phyloP scores from a whole-genome alignment of 2,329 filamentous ascomycete species.

The Fusarium oligoseptatum region DNA sequence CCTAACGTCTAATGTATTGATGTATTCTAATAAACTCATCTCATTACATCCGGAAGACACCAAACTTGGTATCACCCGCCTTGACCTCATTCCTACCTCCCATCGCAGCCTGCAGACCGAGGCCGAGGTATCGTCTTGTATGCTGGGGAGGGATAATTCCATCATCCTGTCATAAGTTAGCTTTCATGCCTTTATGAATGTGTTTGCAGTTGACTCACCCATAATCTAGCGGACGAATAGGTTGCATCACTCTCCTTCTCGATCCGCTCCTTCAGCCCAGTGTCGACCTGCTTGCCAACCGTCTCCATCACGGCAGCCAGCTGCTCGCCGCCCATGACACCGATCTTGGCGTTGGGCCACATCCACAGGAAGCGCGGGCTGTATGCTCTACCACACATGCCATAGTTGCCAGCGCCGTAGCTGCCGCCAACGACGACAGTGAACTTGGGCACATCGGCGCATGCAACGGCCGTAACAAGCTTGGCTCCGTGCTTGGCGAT shows the following conservation, averaged over 20 bases:
- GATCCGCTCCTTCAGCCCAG: slow-evolving; percentile 84
- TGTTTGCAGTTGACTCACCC: slow-evolving; percentile 67
- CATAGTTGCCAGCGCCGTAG: slow-evolving; percentile 96
- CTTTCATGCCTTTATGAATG: background rate
- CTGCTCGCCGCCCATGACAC: slow-evolving; percentile 96
- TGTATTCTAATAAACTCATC: slow-evolving; percentile 6
- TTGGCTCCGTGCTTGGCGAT: slow-evolving; percentile 99
- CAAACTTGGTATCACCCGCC: slow-evolving; percentile 77
- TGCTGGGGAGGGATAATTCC: slow-evolving; percentile 84
- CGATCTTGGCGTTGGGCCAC: slow-evolving; percentile 97
- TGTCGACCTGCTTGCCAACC: slow-evolving; percentile 86
- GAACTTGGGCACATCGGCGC: slow-evolving; percentile 94
- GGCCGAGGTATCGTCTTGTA: slow-evolving; percentile 77
- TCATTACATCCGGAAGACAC: slow-evolving; percentile 83
- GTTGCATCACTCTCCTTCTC: slow-evolving; percentile 90
- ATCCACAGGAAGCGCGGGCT: slow-evolving; percentile 93
- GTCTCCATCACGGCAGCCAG: slow-evolving; percentile 94
- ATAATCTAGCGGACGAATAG: slow-evolving; percentile 89
- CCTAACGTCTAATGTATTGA: slow-evolving; percentile 8
- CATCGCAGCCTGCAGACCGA: slow-evolving; percentile 79
- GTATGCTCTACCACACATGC: slow-evolving; percentile 97
- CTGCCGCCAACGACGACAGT: slow-evolving; percentile 95
- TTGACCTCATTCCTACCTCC: slow-evolving; percentile 74
- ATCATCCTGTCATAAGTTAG: slow-evolving; percentile 70
- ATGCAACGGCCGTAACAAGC: slow-evolving; percentile 93